phyloP scores from a whole-genome alignment of 306 rosid species.

The Trifolium repens region DNA sequence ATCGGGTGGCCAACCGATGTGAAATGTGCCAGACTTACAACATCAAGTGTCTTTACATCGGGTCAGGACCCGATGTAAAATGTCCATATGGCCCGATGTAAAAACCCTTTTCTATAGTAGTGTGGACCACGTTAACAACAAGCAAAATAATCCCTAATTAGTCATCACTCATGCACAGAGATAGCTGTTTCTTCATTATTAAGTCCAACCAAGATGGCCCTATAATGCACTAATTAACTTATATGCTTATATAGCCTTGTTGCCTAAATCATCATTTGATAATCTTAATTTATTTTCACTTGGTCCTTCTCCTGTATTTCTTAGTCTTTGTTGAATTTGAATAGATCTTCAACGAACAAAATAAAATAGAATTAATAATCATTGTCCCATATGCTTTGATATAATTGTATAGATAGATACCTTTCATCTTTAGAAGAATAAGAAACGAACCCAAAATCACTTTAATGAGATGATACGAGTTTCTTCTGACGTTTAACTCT shows the following conservation, averaged over 20 bases:
- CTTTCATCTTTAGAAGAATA: not conserved
- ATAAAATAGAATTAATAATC: not conserved
- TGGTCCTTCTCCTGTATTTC: constrained; percentile 15
- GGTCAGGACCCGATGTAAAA: no score
- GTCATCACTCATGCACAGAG: constrained; percentile 51
- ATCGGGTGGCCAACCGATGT: no score
- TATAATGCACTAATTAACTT: constrained; percentile 9
- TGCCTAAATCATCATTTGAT: constrained; percentile 27
- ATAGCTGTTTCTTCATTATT: constrained; percentile 29
- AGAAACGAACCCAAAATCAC: no score
- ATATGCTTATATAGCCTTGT: not conserved
- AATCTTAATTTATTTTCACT: constrained; percentile 13
- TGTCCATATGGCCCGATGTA: no score
- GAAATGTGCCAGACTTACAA: no score
- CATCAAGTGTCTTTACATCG: no score
- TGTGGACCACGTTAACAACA: constrained; percentile 54
- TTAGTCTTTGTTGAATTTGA: not conserved
- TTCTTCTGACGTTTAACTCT: no score
- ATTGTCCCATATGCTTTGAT: not conserved
- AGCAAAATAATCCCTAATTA: constrained; percentile 40
- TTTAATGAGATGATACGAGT: no score
- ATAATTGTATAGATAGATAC: not conserved
- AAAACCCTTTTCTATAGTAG: no score
- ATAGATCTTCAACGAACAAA: constrained; percentile 1
- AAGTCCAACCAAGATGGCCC: constrained; percentile 29